Evolutionary conservation across 176 grass and related monocot species (phyloP).

Genomic region (Carex scoparia): DNA sequence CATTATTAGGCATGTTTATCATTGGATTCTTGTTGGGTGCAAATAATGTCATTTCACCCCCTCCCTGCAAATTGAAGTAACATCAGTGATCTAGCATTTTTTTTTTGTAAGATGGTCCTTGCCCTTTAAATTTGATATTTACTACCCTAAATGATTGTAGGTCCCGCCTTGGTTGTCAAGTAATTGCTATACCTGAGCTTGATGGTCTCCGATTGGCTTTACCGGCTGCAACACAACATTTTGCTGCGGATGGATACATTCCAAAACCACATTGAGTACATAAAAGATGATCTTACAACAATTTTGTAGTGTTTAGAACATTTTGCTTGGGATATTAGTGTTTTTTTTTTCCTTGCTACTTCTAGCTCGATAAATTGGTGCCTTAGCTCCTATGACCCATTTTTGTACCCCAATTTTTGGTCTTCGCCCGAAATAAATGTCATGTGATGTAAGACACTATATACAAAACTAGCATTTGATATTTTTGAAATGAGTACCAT

Average conservation of each 20-base stretch:
- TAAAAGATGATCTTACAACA: neutral
- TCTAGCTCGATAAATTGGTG: neutral
- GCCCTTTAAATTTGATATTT: neutral
- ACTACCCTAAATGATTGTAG: slow-evolving; percentile 31
- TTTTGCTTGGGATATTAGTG: no score
- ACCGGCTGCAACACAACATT: slow-evolving; percentile 72
- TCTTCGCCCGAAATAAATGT: slow-evolving; percentile 2
- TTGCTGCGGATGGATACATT: slow-evolving; percentile 70
- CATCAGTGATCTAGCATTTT: no score
- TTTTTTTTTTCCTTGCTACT: neutral
- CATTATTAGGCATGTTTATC: neutral
- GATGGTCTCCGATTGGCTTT: slow-evolving; percentile 69
- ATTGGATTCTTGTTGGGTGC: neutral
- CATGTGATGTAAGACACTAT: neutral
- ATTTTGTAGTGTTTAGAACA: slow-evolving; percentile 2
- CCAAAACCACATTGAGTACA: slow-evolving; percentile 68
- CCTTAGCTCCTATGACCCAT: neutral
- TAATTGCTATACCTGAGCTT: slow-evolving; percentile 75
- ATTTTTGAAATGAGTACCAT: neutral
- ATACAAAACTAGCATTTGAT: neutral
- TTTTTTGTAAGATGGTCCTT: no score
- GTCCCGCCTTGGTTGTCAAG: slow-evolving; percentile 93
- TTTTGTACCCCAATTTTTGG: neutral
- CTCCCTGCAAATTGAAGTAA: neutral
- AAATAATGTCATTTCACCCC: neutral